Conservation (phyloP, 352 stramenopile genomes). For the Thalassiosira mediterranea region DNA sequence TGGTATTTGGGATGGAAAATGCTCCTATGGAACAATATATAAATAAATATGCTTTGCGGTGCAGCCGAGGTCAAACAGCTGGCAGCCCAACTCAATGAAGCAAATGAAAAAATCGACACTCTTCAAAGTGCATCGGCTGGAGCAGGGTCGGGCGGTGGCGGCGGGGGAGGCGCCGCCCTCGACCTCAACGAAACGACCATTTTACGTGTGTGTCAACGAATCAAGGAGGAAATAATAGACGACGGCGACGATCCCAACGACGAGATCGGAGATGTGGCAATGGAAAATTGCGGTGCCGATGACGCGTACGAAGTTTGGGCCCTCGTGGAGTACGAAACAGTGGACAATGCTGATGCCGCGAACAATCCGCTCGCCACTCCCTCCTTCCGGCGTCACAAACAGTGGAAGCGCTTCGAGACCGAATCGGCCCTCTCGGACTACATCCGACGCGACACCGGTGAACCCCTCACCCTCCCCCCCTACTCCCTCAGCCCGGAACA, state of each 20-base stretch:
- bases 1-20: background rate
- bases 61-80: slow-evolving; percentile 45
- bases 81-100: slow-evolving; percentile 29
- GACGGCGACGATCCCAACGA: slow-evolving; percentile 27
- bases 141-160: background rate
- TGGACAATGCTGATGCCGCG: slow-evolving; percentile 37
- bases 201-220: slow-evolving; percentile 72
- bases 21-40: background rate
- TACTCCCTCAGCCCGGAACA: slow-evolving; percentile 77
- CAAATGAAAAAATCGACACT: slow-evolving; percentile 39
- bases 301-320: slow-evolving; percentile 68
- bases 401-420: slow-evolving; percentile 78
- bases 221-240: slow-evolving; percentile 43
- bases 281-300: slow-evolving; percentile 24
- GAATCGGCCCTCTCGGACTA: slow-evolving; percentile 73
- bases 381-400: slow-evolving; percentile 39
- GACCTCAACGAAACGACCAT: slow-evolving; percentile 52
- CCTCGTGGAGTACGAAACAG: slow-evolving; percentile 72
- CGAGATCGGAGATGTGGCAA: slow-evolving; percentile 18
- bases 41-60: background rate
- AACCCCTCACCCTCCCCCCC: slow-evolving; percentile 73
- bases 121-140: slow-evolving; percentile 15
- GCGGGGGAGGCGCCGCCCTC: background rate
- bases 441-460: slow-evolving; percentile 77
- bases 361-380: slow-evolving; percentile 32